Base-by-base conservation (phyloP, 202 grass and related monocot species). In the Elaeis oleifera region DNA sequence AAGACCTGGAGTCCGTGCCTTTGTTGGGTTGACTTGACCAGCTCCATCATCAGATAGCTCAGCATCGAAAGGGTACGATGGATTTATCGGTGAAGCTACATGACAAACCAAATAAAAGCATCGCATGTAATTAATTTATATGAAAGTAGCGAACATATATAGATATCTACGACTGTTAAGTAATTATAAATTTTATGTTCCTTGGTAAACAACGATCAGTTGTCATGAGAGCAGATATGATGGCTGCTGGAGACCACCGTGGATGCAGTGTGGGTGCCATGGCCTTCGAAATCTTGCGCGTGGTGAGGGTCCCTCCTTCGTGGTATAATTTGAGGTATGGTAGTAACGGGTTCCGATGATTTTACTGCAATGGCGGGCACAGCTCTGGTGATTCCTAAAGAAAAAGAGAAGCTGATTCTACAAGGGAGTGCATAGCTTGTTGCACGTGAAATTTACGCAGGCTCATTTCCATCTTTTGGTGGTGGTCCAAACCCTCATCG, bases 191-290 rank as follows among this genome's bases (percentile, higher is more conserved):
- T 27, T 4, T 5, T 5, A 27, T 27, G 26, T 4, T 27, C 26
- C 4, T 5, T 27, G 18, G 8, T 66, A 28, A 6, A 39, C 36
- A n/a, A 15, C 51, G 54, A 49, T 49, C 27, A 6, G 39, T 59
- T 16, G 67, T 54, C 2, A 64, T 58, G 16, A 80, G 44, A 9
- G 63, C 62, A 0, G 61, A 3, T 26, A 60, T 79, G 61, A 79
- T 61, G 6, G 69, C 62, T 0, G 59, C 66, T 4, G 81, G 71
- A 0, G 81, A 84, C 81, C 76, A 84, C 64, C 5, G 24, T 32
- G 23, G 48, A 28, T 3, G 64, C 64, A 1, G 50, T 29, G 64
- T 67, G 64, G 21, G 16, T 67, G 23, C 64, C 64, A 5, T 67
- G 64, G 8, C 64, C 51, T 21, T 54, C 3, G 50, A 27, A 22